Evolutionary conservation across 352 stramenopile genomes (phyloP).

Genomic region (Pythium periplocum): DNA sequence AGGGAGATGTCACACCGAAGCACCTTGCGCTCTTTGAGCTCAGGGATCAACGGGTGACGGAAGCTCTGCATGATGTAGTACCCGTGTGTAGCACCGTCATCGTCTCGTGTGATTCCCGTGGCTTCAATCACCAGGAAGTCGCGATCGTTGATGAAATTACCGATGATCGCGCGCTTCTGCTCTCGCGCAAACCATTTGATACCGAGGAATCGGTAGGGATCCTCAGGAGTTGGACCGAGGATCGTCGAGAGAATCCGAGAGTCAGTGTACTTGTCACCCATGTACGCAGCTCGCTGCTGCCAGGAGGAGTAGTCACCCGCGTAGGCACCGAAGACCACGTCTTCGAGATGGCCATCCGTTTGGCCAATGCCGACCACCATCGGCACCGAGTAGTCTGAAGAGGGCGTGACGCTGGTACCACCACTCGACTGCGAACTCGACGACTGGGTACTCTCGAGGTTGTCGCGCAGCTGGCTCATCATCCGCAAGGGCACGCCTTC

Average conservation of each 20-base stretch:
- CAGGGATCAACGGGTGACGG: constrained; percentile 23
- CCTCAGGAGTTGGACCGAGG: constrained; percentile 13
- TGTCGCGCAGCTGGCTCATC: no score
- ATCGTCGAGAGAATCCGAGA: constrained; percentile 25
- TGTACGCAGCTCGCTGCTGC: constrained; percentile 19
- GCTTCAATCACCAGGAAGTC: constrained; percentile 47
- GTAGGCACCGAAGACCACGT: constrained; percentile 19
- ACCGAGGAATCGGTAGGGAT: constrained; percentile 40
- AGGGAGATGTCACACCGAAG: constrained; percentile 30
- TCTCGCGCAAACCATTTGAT: constrained; percentile 39
- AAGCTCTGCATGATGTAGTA: constrained; percentile 60
- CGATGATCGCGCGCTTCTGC: constrained; percentile 15
- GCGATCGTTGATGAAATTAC: constrained; percentile 1
- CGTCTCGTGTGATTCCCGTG: constrained; percentile 30
- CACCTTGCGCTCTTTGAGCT: constrained; percentile 25
- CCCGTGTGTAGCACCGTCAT: constrained; percentile 18
- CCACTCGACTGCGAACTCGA: no score
- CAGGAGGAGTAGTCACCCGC: constrained; percentile 19
- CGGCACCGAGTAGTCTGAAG: background rate
- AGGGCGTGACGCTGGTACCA: no score
- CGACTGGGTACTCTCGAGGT: no score
- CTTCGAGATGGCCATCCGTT: constrained; percentile 17
- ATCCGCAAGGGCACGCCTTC: no score
- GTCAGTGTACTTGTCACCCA: constrained; percentile 23
- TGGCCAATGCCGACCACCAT: constrained; percentile 15